Conservation (phyloP, 129 eudicot genomes). For the Saposhnikovia divaricata region DNA sequence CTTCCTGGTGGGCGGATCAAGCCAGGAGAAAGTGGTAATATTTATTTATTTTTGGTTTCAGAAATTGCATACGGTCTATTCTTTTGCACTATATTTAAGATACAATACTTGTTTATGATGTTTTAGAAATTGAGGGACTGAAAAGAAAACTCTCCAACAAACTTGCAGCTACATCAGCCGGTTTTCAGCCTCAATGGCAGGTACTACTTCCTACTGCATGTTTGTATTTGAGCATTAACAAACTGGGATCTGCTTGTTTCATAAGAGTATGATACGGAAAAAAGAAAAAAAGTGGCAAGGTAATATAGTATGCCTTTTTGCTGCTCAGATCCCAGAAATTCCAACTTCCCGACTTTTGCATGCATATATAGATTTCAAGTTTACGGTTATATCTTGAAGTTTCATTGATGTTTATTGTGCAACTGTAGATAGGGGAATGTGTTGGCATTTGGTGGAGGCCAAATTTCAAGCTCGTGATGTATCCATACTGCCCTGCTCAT, state of each 20-base stretch:
- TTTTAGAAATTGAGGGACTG: constrained; percentile 68
- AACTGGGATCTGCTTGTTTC: not conserved
- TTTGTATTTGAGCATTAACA: not conserved
- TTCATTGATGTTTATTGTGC: not conserved
- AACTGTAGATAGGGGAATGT: constrained; percentile 81
- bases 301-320: too few species aligned
- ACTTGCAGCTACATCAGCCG: constrained; percentile 51
- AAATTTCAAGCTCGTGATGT: constrained; percentile 69
- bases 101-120: not conserved
- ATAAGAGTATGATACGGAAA: not conserved
- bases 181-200: constrained; percentile 70
- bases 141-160: constrained; percentile 74
- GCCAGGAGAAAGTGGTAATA: constrained; percentile 82
- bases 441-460: constrained; percentile 95
- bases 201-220: constrained; percentile 18
- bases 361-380: not conserved
- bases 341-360: too few species aligned
- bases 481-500: constrained; percentile 90
- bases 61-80: not conserved
- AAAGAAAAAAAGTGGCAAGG: too few species aligned
- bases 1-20: constrained; percentile 85
- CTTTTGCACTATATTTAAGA: not conserved
- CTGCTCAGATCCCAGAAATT: too few species aligned
- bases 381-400: not conserved
- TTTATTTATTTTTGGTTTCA: not conserved